Percentiles rank a stretch among this genome's conserved stretches.
phyloP scores from a whole-genome alignment of 805 yeast genomes.

The Metschnikowia amazonensis region DNA sequence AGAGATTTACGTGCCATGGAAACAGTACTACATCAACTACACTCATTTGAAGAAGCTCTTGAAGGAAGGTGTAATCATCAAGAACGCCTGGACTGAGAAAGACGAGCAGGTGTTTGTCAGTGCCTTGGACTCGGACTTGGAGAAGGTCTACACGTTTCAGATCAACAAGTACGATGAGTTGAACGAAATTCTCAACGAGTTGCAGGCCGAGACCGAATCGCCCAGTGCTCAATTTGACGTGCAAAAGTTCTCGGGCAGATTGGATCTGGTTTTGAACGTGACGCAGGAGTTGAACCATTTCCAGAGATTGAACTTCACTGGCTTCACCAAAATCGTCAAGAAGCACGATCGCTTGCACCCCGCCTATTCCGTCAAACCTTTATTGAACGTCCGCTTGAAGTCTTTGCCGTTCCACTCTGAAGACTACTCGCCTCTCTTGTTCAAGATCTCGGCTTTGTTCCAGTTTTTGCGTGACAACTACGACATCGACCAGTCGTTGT shows the following conservation, averaged over 20 bases:
- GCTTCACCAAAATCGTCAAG: slow-evolving; percentile 89
- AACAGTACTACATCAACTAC: slow-evolving; percentile 63
- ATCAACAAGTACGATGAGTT: slow-evolving; percentile 62
- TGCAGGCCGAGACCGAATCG: slow-evolving; percentile 55
- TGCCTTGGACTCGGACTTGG: slow-evolving; percentile 64
- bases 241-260: slow-evolving; percentile 54
- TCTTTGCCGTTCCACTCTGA: slow-evolving; percentile 90
- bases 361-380: slow-evolving; percentile 82
- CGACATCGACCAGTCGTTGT: slow-evolving; percentile 46
- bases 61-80: slow-evolving; percentile 58
- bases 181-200: slow-evolving; percentile 55
- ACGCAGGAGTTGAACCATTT: slow-evolving; percentile 88
- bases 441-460: slow-evolving; percentile 77
- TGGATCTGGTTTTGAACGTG: slow-evolving; percentile 69
- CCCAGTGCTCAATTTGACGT: slow-evolving; percentile 48
- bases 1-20: slow-evolving; percentile 90
- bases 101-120: slow-evolving; percentile 70
- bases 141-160: slow-evolving; percentile 75
- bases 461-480: slow-evolving; percentile 76
- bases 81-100: slow-evolving; percentile 57
- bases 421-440: slow-evolving; percentile 87
- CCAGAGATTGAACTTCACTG: slow-evolving; percentile 89
- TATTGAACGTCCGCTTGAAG: slow-evolving; percentile 81
- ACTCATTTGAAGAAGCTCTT: slow-evolving; percentile 60
- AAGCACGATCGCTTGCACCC: slow-evolving; percentile 92